phyloP scores from a whole-genome alignment of 768 basidiomycete species.

The Coprinellus micaceus region DNA sequence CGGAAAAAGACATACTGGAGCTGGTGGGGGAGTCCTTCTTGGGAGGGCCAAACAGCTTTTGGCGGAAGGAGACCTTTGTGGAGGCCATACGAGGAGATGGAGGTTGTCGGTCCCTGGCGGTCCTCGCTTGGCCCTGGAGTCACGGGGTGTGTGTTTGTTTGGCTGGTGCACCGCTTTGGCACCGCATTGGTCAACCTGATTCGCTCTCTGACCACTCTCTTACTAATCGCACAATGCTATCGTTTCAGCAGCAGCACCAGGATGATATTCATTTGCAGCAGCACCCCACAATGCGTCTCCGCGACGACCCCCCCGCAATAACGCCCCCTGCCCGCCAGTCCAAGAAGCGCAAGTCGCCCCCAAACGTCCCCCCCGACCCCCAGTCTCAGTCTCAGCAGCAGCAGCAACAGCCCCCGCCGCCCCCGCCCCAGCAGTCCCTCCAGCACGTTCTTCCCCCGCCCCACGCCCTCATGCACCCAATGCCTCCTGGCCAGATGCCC shows the following conservation, averaged over 20 bases:
- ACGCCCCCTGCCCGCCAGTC: constrained; percentile 40
- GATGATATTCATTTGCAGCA: constrained; percentile 16
- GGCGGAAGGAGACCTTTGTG: constrained; percentile 15
- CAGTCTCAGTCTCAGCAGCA: constrained; percentile 21
- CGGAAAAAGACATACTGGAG: not conserved
- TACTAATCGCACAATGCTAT: constrained; percentile 47
- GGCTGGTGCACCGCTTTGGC: no score
- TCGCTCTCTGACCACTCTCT: constrained; percentile 37
- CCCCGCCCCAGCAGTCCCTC: constrained; percentile 30
- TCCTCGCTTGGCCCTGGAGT: constrained; percentile 4
- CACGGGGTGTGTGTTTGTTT: no score
- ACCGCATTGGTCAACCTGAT: no score
- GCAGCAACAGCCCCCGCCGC: constrained; percentile 25
- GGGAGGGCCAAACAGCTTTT: constrained; percentile 13
- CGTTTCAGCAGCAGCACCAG: constrained; percentile 30
- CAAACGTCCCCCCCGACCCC: constrained; percentile 32
- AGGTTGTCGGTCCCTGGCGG: constrained; percentile 6
- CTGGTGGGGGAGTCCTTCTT: constrained; percentile 2
- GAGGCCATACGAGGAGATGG: constrained; percentile 10
- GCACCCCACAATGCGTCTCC: constrained; percentile 50
- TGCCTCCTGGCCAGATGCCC: constrained; percentile 42
- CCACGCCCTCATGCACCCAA: constrained; percentile 46
- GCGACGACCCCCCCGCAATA: constrained; percentile 53
- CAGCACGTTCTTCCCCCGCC: constrained; percentile 56
- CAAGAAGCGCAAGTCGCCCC: constrained; percentile 71